phyloP scores from a whole-genome alignment of 208 protist species.

The Entamoeba invadens region DNA sequence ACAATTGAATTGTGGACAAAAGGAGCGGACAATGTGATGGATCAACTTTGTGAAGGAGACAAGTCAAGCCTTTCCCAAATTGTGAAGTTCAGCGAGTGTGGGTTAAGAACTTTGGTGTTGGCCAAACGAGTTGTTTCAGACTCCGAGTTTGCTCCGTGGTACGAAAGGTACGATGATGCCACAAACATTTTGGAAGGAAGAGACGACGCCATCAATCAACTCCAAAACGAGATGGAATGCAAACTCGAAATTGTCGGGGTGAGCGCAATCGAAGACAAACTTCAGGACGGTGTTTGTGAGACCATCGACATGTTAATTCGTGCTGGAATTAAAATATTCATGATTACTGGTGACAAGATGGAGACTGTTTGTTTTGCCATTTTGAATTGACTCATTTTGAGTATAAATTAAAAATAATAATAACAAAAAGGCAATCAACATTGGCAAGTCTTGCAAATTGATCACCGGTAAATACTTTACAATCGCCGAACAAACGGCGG shows the following conservation, averaged over 20 bases:
- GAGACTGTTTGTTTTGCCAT: conserved; percentile 72
- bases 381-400: conserved; percentile 70
- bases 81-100: conserved; percentile 74
- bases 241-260: conserved; percentile 61
- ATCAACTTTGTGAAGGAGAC: conserved; percentile 49
- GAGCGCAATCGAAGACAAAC: conserved; percentile 84
- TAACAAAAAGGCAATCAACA: conserved; percentile 37
- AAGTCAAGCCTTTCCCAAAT: conserved; percentile 82
- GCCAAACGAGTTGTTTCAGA: conserved; percentile 17
- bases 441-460: conserved; percentile 63
- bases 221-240: neutral
- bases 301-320: conserved; percentile 78
- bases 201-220: neutral
- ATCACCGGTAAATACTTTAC: too few relatives aligned
- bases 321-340: conserved; percentile 86
- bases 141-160: neutral
- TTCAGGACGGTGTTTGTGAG: conserved; percentile 68
- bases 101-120: conserved; percentile 74
- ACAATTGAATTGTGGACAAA: conserved; percentile 77
- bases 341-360: conserved; percentile 93
- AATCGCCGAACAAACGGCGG: conserved; percentile 47
- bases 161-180: neutral
- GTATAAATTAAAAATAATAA: too few relatives aligned
- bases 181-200: neutral
- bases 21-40: conserved; percentile 74